These are phyloP conservation scores for Lophium mytilinum DNA, from an alignment of 495 filamentous ascomycete genomes.

Conservation along the genomic window DNA sequence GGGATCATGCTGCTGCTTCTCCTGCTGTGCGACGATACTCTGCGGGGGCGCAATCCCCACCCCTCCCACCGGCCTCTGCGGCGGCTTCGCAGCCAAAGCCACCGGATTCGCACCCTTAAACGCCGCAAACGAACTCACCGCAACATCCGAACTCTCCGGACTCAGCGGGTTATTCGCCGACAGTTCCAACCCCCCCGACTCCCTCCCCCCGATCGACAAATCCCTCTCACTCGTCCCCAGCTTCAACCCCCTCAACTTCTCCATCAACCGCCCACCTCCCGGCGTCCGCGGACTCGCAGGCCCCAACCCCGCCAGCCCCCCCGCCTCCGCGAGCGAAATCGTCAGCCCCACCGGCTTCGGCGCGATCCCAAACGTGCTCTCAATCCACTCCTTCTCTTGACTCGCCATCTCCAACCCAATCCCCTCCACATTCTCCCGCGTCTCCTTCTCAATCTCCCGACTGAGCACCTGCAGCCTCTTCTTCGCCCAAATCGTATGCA, in stretches of 20 bases:
- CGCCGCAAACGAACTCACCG: slow-evolving; percentile 55
- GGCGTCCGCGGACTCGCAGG: slow-evolving; percentile 43
- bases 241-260: slow-evolving; percentile 69
- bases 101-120: slow-evolving; percentile 39
- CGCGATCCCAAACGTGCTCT: slow-evolving; percentile 62
- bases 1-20: slow-evolving; percentile 31
- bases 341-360: slow-evolving; percentile 26
- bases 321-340: slow-evolving; percentile 25
- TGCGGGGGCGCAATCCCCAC: slow-evolving; percentile 34
- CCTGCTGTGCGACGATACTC: slow-evolving; percentile 32
- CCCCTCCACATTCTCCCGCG: slow-evolving; percentile 58
- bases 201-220: slow-evolving; percentile 44
- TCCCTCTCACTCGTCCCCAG: slow-evolving; percentile 62
- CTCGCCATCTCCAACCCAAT: slow-evolving; percentile 73
- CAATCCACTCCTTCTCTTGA: slow-evolving; percentile 74
- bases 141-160: slow-evolving; percentile 55
- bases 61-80: slow-evolving; percentile 26
- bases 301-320: slow-evolving; percentile 27
- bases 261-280: slow-evolving; percentile 56
- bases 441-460: slow-evolving; percentile 33
- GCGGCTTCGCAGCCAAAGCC: slow-evolving; percentile 26
- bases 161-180: slow-evolving; percentile 61
- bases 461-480: slow-evolving; percentile 55
- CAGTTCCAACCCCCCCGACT: slow-evolving; percentile 65
- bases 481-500: slow-evolving; percentile 79